Evolutionary conservation across 2,329 filamentous ascomycete genomes (phyloP).

Genomic region (Chrysoporthe puriensis): DNA sequence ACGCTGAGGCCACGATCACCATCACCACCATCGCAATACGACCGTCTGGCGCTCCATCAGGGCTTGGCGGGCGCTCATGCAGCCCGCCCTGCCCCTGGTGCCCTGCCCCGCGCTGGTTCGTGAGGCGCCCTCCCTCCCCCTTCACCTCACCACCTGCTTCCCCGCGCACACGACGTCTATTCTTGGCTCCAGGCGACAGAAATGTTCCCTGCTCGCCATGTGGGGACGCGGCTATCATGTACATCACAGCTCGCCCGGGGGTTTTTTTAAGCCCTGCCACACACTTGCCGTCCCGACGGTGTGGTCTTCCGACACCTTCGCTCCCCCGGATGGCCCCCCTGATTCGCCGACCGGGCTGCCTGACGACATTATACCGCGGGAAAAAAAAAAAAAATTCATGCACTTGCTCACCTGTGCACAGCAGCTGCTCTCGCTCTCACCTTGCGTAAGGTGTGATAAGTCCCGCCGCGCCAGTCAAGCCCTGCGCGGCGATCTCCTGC

Average conservation of each 20-base stretch:
- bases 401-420: constrained; percentile 11
- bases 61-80: constrained; percentile 12
- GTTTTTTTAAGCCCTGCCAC: constrained; percentile 12
- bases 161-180: constrained; percentile 13
- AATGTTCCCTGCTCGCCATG: constrained; percentile 25
- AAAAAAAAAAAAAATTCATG: constrained; percentile 1
- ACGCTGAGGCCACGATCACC: neutral
- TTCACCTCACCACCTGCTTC: neutral
- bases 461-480: constrained; percentile 21
- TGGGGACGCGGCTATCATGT: constrained; percentile 23
- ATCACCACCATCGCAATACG: neutral
- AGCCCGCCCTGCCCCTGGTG: constrained; percentile 9
- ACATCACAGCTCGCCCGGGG: constrained; percentile 20
- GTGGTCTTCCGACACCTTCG: constrained; percentile 19
- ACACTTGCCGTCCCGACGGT: constrained; percentile 20
- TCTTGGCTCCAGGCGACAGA: constrained; percentile 18
- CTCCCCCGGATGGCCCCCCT: constrained; percentile 9
- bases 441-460: constrained; percentile 5
- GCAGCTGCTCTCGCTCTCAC: constrained; percentile 18
- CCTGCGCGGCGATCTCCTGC: constrained; percentile 23
- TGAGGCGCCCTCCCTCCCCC: neutral
- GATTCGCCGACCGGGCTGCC: constrained; percentile 16
- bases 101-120: neutral
- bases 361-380: constrained; percentile 19
- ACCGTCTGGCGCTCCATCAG: neutral